Evolutionary conservation across 2,329 filamentous ascomycete genomes (phyloP).

Genomic region (Salinomyces thailandicus): DNA sequence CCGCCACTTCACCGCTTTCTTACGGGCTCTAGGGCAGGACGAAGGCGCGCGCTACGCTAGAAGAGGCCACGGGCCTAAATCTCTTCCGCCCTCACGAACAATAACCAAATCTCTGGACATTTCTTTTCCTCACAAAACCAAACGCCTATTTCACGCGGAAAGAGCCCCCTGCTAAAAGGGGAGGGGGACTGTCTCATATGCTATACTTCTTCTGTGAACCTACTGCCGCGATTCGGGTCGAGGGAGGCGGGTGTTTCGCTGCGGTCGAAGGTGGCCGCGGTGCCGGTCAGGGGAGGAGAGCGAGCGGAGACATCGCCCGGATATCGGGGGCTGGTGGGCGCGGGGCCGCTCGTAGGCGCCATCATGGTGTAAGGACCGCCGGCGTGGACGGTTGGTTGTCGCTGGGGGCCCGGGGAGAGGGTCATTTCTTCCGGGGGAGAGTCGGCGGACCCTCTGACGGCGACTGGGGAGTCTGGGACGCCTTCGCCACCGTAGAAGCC

Average conservation of each 20-base stretch:
- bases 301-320: neutral
- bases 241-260: conserved; percentile 15
- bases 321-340: neutral
- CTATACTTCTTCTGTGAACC: conserved; percentile 21
- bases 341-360: conserved; percentile 3
- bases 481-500: conserved; percentile 32
- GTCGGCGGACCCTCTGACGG: neutral
- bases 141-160: too few relatives aligned
- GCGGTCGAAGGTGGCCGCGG: conserved; percentile 9
- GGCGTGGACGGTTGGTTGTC: conserved; percentile 23
- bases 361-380: conserved; percentile 21
- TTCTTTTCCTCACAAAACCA: too few relatives aligned
- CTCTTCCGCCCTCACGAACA: too few relatives aligned
- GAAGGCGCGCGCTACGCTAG: too few relatives aligned
- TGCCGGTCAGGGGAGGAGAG: conserved; percentile 8
- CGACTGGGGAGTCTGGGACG: conserved; percentile 2
- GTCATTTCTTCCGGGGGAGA: conserved; percentile 14
- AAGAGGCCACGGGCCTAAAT: too few relatives aligned
- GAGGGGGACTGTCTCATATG: too few relatives aligned
- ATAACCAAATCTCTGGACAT: too few relatives aligned
- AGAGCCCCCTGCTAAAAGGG: too few relatives aligned
- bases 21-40: too few relatives aligned
- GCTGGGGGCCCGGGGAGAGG: conserved; percentile 25
- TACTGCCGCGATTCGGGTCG: conserved; percentile 15
- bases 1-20: too few relatives aligned